Percentiles rank a stretch among this genome's conserved stretches.
Evolutionary conservation across 2,329 filamentous ascomycete genomes (phyloP).

Genomic region (Aspergillus aculeatus): DNA sequence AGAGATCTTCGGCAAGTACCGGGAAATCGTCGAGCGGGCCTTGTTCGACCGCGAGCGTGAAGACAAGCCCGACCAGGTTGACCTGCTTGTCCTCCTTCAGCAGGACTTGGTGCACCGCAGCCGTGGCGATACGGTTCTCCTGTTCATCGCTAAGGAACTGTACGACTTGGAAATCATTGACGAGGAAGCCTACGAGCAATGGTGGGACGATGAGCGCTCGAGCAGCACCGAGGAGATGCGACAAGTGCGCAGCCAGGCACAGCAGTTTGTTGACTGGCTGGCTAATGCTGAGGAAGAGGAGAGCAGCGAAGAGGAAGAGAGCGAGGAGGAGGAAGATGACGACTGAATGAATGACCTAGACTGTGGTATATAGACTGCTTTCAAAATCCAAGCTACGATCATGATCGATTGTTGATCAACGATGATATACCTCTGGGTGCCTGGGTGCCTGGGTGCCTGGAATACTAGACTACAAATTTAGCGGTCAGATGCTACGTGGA

Average conservation of each 20-base stretch:
- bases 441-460: background rate
- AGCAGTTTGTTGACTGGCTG: conserved; percentile 79
- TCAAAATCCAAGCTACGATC: background rate
- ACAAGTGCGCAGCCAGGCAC: conserved; percentile 69
- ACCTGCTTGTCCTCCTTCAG: conserved; percentile 80
- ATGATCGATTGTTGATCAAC: background rate
- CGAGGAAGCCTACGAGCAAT: conserved; percentile 81
- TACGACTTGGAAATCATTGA: conserved; percentile 83
- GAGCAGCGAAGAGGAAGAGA: conserved; percentile 58
- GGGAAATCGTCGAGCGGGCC: conserved; percentile 58
- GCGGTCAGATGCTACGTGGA: too few relatives aligned
- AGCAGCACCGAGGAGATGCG: conserved; percentile 67
- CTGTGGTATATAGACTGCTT: background rate
- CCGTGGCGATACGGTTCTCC: conserved; percentile 66
- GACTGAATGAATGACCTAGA: conserved; percentile 6
- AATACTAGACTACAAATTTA: background rate
- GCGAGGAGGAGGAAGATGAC: conserved; percentile 23
- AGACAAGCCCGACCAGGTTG: conserved; percentile 69
- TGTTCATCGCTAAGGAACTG: conserved; percentile 78
- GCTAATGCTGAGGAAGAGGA: conserved; percentile 71
- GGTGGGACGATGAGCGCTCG: conserved; percentile 79
- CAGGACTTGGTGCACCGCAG: conserved; percentile 68
- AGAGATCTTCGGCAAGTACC: conserved; percentile 62
- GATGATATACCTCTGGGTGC: background rate
- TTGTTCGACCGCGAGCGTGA: conserved; percentile 57